Base-by-base conservation (phyloP, 2,329 filamentous ascomycete species). In the Diaporthe batatas region DNA sequence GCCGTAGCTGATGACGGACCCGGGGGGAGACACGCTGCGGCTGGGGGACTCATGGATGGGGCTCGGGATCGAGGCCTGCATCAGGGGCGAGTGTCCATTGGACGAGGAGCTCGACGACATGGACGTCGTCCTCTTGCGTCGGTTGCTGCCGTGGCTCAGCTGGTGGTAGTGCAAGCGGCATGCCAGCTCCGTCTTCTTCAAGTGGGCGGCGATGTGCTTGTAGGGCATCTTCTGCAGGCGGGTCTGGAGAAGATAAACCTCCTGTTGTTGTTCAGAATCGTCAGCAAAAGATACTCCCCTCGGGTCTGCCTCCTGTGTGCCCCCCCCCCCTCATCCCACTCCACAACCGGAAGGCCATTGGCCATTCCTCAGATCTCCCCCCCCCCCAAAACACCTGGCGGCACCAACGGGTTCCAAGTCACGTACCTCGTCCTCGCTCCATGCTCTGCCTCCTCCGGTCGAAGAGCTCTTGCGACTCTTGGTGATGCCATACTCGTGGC, bases 131-230 rank as follows among this genome's bases (percentile, higher is more conserved):
- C 93, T 90, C 87, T 94, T 94, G 81, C 93, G 92, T 78, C 93
- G 91, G 84, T 93, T 94, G 85, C 90, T 94, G 73, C 93, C 93
- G 80, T 95, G 93, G 76, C 92, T 94, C 75, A 96, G 88, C 80
- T 96, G 94, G 79, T 97, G 94, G 81, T 94, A 96, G 83, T 96
- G 94, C 75, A 97, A 89, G 75, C 94, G 93, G 84, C 94, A 97
- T 62, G 94, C 94, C 73, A 96, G 87, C 84, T 96, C 94, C 0
- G 94, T 96, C 86, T 96, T 97, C 84, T 95, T 94, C 77, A 96
- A 85, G 78, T 95, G 92, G 73, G 92, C 90, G 73, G 94, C 94
- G 80, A 96, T 96, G 81, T 96, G 93, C 87, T 96, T 96, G 84
- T 96, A 96, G 0, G 94, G 94, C 91, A 96, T 94, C 84, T 96